A percentile compares a stretch with the other conserved stretches of the same genome.
Conservation (phyloP, 768 basidiomycete genomes). For the Amyloporia xantha region DNA sequence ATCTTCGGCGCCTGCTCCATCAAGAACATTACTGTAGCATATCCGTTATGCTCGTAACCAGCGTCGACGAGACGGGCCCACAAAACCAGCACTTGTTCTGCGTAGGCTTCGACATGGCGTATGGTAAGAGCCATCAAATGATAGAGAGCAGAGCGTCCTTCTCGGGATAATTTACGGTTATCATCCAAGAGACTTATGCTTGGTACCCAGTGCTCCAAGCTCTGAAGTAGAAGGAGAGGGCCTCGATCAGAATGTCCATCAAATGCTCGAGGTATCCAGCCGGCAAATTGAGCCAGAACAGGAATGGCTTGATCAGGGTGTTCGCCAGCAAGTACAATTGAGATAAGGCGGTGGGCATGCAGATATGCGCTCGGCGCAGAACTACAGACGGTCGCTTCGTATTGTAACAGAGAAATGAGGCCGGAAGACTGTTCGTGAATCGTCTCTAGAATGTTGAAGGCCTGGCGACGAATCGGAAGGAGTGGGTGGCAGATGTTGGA, state of each 20-base stretch:
- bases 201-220: slow-evolving; percentile 79
- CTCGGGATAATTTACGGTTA: slow-evolving; percentile 47
- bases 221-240: slow-evolving; percentile 61
- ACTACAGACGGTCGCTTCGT: slow-evolving; percentile 70
- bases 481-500: slow-evolving; percentile 79
- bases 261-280: slow-evolving; percentile 63
- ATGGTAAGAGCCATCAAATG: slow-evolving; percentile 81
- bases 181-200: slow-evolving; percentile 65
- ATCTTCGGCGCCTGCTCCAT: slow-evolving; percentile 85
- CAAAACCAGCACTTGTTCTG: slow-evolving; percentile 73
- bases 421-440: slow-evolving; percentile 67
- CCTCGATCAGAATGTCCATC: slow-evolving; percentile 40
- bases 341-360: slow-evolving; percentile 71
- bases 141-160: slow-evolving; percentile 62
- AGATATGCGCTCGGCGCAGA: slow-evolving; percentile 70
- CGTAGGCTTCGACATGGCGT: slow-evolving; percentile 63
- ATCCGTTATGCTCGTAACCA: slow-evolving; percentile 66
- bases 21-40: slow-evolving; percentile 74
- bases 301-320: slow-evolving; percentile 57
- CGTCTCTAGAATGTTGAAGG: slow-evolving; percentile 71
- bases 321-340: slow-evolving; percentile 73
- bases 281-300: slow-evolving; percentile 65
- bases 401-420: slow-evolving; percentile 58
- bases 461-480: slow-evolving; percentile 56
- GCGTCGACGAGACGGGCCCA: slow-evolving; percentile 76